Evolutionary conservation across 306 rosid species (phyloP).

Genomic region (Vigna nakashimae): DNA sequence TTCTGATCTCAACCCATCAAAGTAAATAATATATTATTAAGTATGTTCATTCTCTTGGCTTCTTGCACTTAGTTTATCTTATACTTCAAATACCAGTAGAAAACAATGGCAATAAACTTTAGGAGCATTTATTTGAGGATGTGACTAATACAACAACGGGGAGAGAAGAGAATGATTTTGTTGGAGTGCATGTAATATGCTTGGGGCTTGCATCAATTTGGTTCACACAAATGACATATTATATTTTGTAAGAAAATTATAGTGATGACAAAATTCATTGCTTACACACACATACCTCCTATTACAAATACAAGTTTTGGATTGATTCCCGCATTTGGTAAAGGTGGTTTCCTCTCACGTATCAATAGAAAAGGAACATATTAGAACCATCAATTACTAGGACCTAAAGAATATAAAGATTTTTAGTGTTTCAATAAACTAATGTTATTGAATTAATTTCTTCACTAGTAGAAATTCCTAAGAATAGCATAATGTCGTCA

Average conservation of each 20-base stretch:
- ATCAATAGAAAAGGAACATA: constrained; percentile 37
- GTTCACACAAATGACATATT: constrained; percentile 38
- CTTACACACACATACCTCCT: constrained; percentile 2
- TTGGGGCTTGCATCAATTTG: constrained; percentile 1
- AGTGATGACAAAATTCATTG: constrained; percentile 19
- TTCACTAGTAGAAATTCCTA: constrained; percentile 44
- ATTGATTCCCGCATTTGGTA: constrained; percentile 17
- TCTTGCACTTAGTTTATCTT: no score
- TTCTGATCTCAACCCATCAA: no score
- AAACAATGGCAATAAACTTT: no score
- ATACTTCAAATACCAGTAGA: no score
- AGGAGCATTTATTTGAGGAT: no score
- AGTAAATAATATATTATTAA: no score
- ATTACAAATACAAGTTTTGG: constrained; percentile 21
- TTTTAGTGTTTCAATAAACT: constrained; percentile 40
- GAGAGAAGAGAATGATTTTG: no score
- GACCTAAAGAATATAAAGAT: constrained; percentile 41
- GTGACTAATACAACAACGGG: no score
- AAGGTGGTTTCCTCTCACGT: constrained; percentile 19
- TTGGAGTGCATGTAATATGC: no score
- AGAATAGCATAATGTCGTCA: constrained; percentile 33
- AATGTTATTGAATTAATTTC: constrained; percentile 46
- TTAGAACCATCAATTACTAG: constrained; percentile 37
- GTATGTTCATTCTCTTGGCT: no score
- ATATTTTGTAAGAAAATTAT: constrained; percentile 35